Base-by-base conservation (phyloP, 2,329 filamentous ascomycete genomes). In the Bertia moriformis region DNA sequence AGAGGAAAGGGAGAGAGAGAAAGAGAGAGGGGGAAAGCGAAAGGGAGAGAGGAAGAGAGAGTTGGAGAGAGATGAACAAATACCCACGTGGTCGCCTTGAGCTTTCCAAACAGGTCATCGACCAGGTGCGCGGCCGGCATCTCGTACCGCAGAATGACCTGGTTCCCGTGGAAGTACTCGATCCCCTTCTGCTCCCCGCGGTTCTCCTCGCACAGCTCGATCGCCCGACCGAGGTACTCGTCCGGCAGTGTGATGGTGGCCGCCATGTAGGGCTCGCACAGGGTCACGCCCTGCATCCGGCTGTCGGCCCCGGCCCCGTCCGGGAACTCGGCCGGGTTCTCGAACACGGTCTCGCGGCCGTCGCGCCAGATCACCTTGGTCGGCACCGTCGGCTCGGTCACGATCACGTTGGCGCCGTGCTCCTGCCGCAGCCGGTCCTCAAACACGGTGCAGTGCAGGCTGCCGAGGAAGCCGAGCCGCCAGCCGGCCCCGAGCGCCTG, bases 371-470 rank as follows among this genome's bases (percentile, higher is more conserved):
- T 58, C 4, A 96, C 71, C 56, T 88, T 93, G 50, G 89, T 93
- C 3, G 91, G 88, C 12, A 98, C 91, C 0, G 85, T 89, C 0
- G 91, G 91, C 27, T 93, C 89, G 0, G 91, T 98, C 54, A 98
- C 91, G 59, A 98, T 95, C 53, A 98, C 86, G 51, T 78, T 91
- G 2, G 84, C 83, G 4, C 89, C 91, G 51, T 98, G 88, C 57
- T 98, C 91, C 58, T 95, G 87, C 33, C 86, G 78, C 39, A 98
- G 63, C 1, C 91, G 83, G 58, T 98, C 91, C 59, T 98, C 88
- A 50, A 98, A 98, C 3, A 98, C 91, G n/a, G 88, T 95, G 61
- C 91, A 96, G 57, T 98, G 91, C 37, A 98, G 65, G 12, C 88
- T 95, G n/a, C 91, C 91, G 3, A 98, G 62, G 53, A 98, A 98